A percentile compares a stretch with the other conserved stretches of the same genome.
These are phyloP conservation scores for Nannizziopsis arthrosporioides DNA, from an alignment of 2,329 filamentous ascomycete genomes.

Conservation along the genomic window DNA sequence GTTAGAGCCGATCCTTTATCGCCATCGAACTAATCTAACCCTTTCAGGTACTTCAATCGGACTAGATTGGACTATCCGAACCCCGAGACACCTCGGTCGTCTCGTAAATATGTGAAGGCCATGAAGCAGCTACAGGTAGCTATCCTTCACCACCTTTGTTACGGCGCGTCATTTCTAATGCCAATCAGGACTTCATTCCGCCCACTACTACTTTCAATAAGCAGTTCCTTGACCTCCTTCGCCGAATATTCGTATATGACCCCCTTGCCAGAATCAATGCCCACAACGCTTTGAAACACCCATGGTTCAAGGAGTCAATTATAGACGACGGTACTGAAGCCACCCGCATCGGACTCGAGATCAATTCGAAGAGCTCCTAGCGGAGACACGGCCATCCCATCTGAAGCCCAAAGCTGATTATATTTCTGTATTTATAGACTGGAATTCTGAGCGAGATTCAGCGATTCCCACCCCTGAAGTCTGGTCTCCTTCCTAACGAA, in stretches of 20 bases:
- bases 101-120: conserved; percentile 55
- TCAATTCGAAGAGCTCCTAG: conserved; percentile 17
- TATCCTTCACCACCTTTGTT: not conserved
- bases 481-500: too few species aligned
- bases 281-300: conserved; percentile 53
- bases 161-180: conserved; percentile 16
- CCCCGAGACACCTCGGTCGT: conserved; percentile 50
- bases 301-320: conserved; percentile 54
- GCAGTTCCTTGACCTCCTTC: conserved; percentile 51
- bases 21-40: too few species aligned
- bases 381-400: not conserved
- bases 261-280: conserved; percentile 54
- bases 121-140: conserved; percentile 48
- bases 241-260: conserved; percentile 55
- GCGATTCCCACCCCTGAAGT: too few species aligned
- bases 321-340: conserved; percentile 57
- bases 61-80: conserved; percentile 53
- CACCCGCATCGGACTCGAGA: conserved; percentile 43
- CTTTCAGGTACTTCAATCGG: conserved; percentile 42
- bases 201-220: conserved; percentile 49
- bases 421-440: too few species aligned
- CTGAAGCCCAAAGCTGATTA: not conserved
- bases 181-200: conserved; percentile 50
- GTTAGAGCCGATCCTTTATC: too few species aligned
- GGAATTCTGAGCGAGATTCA: too few species aligned